Evolutionary conservation across 805 yeast species (phyloP), one percentile per base, ranked within the genome.

Genomic region (Candida coquimbonensis): DNA sequence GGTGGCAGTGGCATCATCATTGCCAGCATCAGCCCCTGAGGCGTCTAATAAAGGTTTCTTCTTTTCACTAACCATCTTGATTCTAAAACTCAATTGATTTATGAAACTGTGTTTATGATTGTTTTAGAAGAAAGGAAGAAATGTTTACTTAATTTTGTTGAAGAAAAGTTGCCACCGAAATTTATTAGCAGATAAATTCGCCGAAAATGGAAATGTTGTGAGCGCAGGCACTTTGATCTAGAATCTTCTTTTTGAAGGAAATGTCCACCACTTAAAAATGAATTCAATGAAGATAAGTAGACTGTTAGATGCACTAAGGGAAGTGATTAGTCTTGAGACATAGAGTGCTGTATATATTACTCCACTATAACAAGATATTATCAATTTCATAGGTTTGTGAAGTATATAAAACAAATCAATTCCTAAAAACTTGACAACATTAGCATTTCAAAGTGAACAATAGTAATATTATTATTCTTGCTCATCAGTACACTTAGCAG

Each of bases 1-100:
- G 46, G 98, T 93, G 53, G 99, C 99, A 44, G 96, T 88, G 54
- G 75, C 79, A 57, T 77, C 81, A 56, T 81, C 87, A 37, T 71
- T 70, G 46, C 64, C 57, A 39, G 74, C 75, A 42, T 72, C 74
- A 40, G 78, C 75, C 43, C 93, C 93, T 43, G 89, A 80, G 53
- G 84, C 87, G 54, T 80, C 84, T 53, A 74, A 61, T 51, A 78
- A 67, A 37, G 68, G 66, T 54, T 71, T 70, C 50, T 71, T 70
- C 50, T 68, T 68, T 47, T 70, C 73, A 46, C 48, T 48, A 40
- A 46, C 59, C 61, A 58, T 57, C 31, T 29, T 29, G 31, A 11
- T 29, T 13, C 9, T 29, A 11, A 11, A 29, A 11, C 14, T 29
- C 31, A 29, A 29, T 29, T 29, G 31, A 29, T 29, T 29, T 43